Base-by-base conservation (phyloP, 768 basidiomycete genomes). In the Macrolepiota dolichaula region DNA sequence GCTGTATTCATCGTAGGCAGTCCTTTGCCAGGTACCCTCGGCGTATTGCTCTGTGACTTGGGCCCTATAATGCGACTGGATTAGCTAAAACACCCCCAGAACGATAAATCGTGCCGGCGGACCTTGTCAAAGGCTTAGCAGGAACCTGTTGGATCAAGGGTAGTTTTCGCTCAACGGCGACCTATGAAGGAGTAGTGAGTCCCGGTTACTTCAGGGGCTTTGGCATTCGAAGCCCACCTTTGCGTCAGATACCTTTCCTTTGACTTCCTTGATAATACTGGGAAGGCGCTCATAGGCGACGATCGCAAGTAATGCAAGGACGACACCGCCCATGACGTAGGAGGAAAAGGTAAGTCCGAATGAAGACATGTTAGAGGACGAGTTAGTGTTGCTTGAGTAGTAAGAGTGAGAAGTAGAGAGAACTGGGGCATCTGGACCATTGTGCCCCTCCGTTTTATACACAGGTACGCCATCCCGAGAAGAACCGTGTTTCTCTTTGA, bases 1-100 rank as follows among this genome's bases (percentile, higher is more conserved):
- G 25, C 56, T 62, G 37, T 66, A 67, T 29, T 64, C 61, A 38
- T 67, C 66, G 35, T 64, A 67, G 12, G 66, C 63, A 11, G 61
- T 56, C 40, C 66, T 56, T 51, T 67, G 66, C 66, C 66, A 67
- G 42, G 65, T 67, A 13, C 66, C 66, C 11, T 65, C 66, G 25
- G 59, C 37, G 51, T 67, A 65, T 3, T 15, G 44, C 29, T 60
- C 55, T 15, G 53, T 59, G 11, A 67, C 66, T 52, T 62, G 59
- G 13, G 61, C 53, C 38, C 64, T 65, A 36, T 9, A 27, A 52
- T 44, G 40, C n/a, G n/a, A 22, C 24, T 4, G 19, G n/a, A 11
- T 54, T 37, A 37, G 52, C 13, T 11, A 24, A 10, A n/a, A 13
- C 3, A 19, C 19, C 36, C 4, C 19, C 11, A 37, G 22, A 25